Base-by-base conservation (phyloP, 805 yeast genomes). In the Wickerhamomyces sydowiorum region DNA sequence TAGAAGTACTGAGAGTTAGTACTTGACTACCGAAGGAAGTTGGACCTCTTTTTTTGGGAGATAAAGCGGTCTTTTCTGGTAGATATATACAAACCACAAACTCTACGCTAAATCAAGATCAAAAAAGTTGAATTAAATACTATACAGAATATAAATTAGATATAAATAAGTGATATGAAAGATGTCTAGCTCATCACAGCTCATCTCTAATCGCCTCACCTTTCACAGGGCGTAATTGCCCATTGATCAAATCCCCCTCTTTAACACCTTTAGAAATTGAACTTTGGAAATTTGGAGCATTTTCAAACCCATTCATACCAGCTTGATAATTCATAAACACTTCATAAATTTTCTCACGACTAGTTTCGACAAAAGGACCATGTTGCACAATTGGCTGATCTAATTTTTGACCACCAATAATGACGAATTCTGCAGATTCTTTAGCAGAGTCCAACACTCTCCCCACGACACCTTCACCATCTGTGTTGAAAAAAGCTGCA, bases 341-440 rank as follows among this genome's bases (percentile, higher is more conserved):
- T 52, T 82, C 64, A 49, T 78, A 72, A 45, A 89, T 81, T 48
- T 76, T 77, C 40, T 78, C 83, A 41, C 72, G 70, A 19, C 82
- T 65, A 7, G 85, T 76, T 47, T 86, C 91, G 17, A 89, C 96
- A 57, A 89, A 90, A 13, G 96, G 96, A 15, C 96, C 96, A 58
- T 88, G 82, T 58, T 89, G 96, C 25, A 86, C 84, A 42, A 84
- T 71, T 15, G 78, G 76, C 66, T 88, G 96, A 51, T 86, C 75
- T 43, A 86, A 66, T 18, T 75, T 73, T 58, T 84, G 63, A 43
- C 96, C 96, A 25, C 88, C 93, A 47, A 87, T 68, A n/a, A 87
- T 49, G 5, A 83, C 80, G 55, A 87, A 80, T 50, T 82, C 79
- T 2, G 87, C 65, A 27, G 65, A 68, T 29, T 67, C 65, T 6